Evolutionary conservation across 345 rosid species (phyloP).

Genomic region (Eucalyptus regnans): DNA sequence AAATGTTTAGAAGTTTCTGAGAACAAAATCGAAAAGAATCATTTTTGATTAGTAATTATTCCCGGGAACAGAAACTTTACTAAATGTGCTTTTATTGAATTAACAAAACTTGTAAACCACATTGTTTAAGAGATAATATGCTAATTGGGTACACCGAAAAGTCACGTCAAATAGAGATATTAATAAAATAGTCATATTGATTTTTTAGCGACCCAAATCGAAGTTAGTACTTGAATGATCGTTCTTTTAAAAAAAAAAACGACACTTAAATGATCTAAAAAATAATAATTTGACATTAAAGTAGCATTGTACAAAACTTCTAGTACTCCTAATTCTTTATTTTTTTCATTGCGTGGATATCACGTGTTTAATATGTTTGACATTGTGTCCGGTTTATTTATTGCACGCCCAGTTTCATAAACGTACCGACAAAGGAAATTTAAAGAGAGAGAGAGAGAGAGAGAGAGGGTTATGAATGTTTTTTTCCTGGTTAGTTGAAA

Average conservation of each 20-base stretch:
- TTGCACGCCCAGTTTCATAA: not conserved
- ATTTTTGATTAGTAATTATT: too few species aligned
- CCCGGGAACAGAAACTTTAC: too few species aligned
- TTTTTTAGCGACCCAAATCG: fast-evolving
- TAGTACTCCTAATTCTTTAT: too few species aligned
- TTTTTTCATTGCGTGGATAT: not conserved
- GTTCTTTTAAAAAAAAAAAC: fast-evolving
- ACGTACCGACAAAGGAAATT: not conserved
- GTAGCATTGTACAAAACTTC: not conserved
- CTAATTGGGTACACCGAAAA: not conserved
- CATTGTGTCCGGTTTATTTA: not conserved
- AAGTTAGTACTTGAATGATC: too few species aligned
- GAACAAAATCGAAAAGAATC: fast-evolving
- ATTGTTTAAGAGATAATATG: not conserved
- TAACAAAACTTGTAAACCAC: not conserved
- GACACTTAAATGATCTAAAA: too few species aligned
- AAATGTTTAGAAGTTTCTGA: too few species aligned
- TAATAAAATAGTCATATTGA: too few species aligned
- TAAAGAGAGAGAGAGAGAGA: too few species aligned
- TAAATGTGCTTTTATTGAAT: fast-evolving
- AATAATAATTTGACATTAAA: too few species aligned
- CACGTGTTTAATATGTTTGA: not conserved
- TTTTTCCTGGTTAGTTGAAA: not conserved
- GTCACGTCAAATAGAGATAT: too few species aligned
- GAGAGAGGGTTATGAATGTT: not conserved